A percentile compares a stretch with the other conserved stretches of the same genome.
phyloP scores from a whole-genome alignment of 2,329 filamentous ascomycete genomes.

The Diaporthe eres region DNA sequence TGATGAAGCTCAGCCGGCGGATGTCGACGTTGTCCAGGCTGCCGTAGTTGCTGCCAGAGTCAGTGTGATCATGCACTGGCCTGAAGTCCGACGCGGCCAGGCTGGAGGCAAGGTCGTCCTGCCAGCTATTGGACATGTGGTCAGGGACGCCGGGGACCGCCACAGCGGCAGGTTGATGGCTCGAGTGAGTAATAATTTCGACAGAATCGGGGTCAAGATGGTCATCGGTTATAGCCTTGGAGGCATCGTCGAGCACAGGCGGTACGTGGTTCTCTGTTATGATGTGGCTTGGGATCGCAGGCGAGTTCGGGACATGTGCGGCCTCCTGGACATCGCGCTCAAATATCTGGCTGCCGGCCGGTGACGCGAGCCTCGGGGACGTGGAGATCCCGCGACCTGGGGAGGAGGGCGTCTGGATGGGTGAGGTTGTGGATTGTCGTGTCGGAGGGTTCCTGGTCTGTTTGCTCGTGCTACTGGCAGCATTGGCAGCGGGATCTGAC shows the following conservation, averaged over 20 bases:
- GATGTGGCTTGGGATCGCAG: conserved; percentile 93
- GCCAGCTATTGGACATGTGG: conserved; percentile 47
- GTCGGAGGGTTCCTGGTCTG: conserved; percentile 51
- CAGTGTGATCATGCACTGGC: conserved; percentile 65
- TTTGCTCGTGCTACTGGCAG: conserved; percentile 45
- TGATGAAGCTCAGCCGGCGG: conserved; percentile 92
- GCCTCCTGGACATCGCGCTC: conserved; percentile 94
- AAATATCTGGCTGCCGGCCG: conserved; percentile 86
- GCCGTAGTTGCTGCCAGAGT: conserved; percentile 77
- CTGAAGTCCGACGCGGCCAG: conserved; percentile 59
- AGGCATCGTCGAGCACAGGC: conserved; percentile 90
- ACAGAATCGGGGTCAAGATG: conserved; percentile 89
- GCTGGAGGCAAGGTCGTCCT: conserved; percentile 45
- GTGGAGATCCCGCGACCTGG: conserved; percentile 76
- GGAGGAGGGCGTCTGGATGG: conserved; percentile 69
- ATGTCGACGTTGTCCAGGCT: conserved; percentile 82
- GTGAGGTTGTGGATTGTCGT: conserved; percentile 51
- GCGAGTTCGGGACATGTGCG: conserved; percentile 77
- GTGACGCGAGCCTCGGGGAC: conserved; percentile 83
- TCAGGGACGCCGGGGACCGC: conserved; percentile 66
- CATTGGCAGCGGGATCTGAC: conserved; percentile 51
- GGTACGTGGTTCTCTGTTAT: conserved; percentile 96
- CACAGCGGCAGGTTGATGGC: conserved; percentile 83
- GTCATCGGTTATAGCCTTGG: conserved; percentile 90
- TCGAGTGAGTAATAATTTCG: conserved; percentile 90